Conservation (phyloP, 345 rosid species). For the Eucalyptus pauciflora region DNA sequence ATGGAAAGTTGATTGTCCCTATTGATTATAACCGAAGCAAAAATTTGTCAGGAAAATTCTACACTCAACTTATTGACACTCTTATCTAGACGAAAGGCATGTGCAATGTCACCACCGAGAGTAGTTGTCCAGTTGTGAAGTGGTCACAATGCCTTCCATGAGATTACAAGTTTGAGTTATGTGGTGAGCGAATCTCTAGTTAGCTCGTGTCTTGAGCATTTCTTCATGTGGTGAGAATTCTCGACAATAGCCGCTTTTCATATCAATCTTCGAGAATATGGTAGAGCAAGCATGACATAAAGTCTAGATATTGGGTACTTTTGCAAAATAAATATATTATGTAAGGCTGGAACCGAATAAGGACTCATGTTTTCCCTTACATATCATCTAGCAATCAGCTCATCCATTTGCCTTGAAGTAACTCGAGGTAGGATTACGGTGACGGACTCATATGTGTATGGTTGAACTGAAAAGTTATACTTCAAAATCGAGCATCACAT, state of each 20-base stretch:
- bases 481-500: not conserved
- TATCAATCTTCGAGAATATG: not conserved
- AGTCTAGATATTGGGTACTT: not conserved
- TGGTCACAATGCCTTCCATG: not conserved
- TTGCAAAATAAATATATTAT: not conserved
- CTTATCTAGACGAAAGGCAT: fast-evolving
- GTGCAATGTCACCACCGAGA: not conserved
- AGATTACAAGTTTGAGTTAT: not conserved
- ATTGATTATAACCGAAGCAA: not conserved
- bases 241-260: not conserved
- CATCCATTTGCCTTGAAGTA: not conserved
- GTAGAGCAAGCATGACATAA: not conserved
- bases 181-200: not conserved
- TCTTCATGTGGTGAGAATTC: not conserved
- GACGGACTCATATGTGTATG: not conserved
- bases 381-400: not conserved
- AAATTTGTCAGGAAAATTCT: not conserved
- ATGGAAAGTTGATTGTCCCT: not conserved
- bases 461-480: not conserved
- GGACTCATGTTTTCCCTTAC: not conserved
- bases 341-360: not conserved
- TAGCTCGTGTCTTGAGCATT: not conserved
- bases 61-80: not conserved
- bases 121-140: not conserved
- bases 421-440: not conserved